Base-by-base conservation (phyloP, 352 stramenopile genomes). In the Globisporangium mamillatum region DNA sequence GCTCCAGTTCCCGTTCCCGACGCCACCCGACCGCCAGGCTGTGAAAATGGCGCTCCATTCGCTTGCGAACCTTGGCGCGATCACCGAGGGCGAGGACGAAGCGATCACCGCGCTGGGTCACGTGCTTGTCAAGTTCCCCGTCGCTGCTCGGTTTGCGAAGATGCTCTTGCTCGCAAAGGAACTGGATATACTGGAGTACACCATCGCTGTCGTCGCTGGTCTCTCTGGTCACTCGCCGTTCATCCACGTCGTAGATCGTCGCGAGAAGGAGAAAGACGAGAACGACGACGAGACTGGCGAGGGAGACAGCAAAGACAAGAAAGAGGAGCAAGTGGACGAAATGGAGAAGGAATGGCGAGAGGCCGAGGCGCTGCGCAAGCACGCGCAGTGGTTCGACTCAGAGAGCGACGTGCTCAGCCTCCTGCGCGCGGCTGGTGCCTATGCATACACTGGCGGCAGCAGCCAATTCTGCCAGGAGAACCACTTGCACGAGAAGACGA, bases 1-100 rank as follows among this genome's bases (percentile, higher is more conserved):
- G n/a, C 75, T 88, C 34, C 77, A 88, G 32, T 99, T 99, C 77
- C 97, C 97, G 24, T 99, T 99, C 77, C 97, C 97, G 44, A 98
- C 97, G 27, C 87, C 91, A 16, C 98, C 97, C 0, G 90, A 98
- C 46, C 74, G 78, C 18, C 75, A 88, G 61, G 91, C 97, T 29
- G 87, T 99, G 24, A 80, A 91, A 62, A 78, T 87, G 24, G 94
- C 97, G 41, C 79, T 98, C 12, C 77, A 76, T 16, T 90, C 97
- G 38, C 81, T 99, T 8, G 77, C 89, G 32, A 83, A 93, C 66
- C 72, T 95, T 16, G 86, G 84, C 20, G 88, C 88, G 20, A 80
- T 94, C 57, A 90, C 78, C 0, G 66, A 73, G n/a, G 73, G 72
- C 20, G 72, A 80, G 6, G 75, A 88, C 22, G 86, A 94, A 50